Evolutionary conservation across 495 filamentous ascomycete genomes (phyloP).

Genomic region (Lophiotrema nucula): DNA sequence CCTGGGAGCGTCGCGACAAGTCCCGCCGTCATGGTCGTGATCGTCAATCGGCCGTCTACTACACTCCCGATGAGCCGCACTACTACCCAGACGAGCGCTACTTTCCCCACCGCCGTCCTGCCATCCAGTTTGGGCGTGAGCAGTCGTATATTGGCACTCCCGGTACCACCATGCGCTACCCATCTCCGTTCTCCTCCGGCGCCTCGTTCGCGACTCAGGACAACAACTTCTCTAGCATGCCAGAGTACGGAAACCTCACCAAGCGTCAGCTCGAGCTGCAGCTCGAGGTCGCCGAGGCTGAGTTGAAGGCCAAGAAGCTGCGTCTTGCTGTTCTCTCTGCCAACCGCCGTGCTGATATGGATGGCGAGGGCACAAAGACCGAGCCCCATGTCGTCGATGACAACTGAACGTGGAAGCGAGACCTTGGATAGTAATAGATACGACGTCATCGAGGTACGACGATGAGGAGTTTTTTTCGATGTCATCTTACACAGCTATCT

Average conservation of each 20-base stretch:
- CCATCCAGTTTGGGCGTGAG: neutral
- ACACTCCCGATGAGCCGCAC: neutral
- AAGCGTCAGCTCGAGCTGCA: slow-evolving; percentile 1
- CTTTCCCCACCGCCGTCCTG: neutral
- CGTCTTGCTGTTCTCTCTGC: neutral
- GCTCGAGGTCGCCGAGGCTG: slow-evolving; percentile 13
- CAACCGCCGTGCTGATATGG: neutral
- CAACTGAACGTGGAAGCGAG: neutral
- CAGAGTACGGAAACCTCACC: neutral
- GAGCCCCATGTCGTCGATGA: neutral
- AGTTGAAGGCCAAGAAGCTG: slow-evolving; percentile 2
- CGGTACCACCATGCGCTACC: too few relatives aligned
- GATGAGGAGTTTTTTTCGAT: too few relatives aligned
- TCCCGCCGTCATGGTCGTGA: neutral
- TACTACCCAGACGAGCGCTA: neutral
- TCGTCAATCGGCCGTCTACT: too few relatives aligned
- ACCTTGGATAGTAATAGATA: too few relatives aligned
- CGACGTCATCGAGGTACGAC: too few relatives aligned
- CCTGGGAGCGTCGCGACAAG: neutral
- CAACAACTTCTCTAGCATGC: neutral
- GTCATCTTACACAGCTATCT: too few relatives aligned
- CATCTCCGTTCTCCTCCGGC: neutral
- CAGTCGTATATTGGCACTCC: too few relatives aligned
- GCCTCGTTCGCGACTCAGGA: neutral
- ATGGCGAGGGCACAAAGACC: neutral